Evolutionary conservation across 148 eudicot species (phyloP).

Genomic region (Rhododendron vialii): DNA sequence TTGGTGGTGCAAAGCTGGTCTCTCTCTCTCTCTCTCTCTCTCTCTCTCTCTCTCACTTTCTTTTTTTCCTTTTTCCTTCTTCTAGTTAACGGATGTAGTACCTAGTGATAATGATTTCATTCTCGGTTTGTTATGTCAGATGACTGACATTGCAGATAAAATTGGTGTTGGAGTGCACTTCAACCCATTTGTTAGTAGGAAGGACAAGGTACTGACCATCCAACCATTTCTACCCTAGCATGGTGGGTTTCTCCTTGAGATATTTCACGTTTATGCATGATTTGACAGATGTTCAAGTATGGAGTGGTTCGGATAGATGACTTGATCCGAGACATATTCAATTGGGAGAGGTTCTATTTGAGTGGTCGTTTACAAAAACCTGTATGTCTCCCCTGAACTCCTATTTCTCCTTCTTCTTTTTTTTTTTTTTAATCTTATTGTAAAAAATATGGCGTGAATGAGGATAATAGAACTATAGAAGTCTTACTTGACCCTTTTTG

Average conservation of each 20-base stretch:
- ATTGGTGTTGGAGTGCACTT: slow-evolving; percentile 94
- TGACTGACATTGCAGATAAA: slow-evolving; percentile 55
- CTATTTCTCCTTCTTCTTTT: neutral
- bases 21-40: slow-evolving; percentile 12
- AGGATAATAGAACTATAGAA: neutral
- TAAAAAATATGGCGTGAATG: neutral
- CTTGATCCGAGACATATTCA: slow-evolving; percentile 56
- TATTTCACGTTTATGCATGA: slow-evolving; percentile 8
- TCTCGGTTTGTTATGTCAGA: slow-evolving; percentile 26
- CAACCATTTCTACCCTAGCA: neutral
- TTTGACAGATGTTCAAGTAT: slow-evolving; percentile 67
- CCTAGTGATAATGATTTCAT: neutral
- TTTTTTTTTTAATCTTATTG: neutral
- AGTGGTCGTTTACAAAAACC: slow-evolving; percentile 95
- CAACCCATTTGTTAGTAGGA: slow-evolving; percentile 75
- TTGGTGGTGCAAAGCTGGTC: slow-evolving; percentile 88
- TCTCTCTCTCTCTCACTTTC: neutral
- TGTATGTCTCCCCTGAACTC: slow-evolving; percentile 37
- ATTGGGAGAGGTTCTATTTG: slow-evolving; percentile 81
- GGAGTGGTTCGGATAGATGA: slow-evolving; percentile 89
- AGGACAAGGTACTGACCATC: slow-evolving; percentile 45
- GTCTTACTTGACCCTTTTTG: neutral
- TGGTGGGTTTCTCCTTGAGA: neutral
- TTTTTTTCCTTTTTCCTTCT: too few species aligned
- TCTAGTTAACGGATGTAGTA: neutral